Evolutionary conservation across 345 rosid genomes (phyloP), one percentile per base, ranked within the genome.

Genomic region (Linum trigynum): DNA sequence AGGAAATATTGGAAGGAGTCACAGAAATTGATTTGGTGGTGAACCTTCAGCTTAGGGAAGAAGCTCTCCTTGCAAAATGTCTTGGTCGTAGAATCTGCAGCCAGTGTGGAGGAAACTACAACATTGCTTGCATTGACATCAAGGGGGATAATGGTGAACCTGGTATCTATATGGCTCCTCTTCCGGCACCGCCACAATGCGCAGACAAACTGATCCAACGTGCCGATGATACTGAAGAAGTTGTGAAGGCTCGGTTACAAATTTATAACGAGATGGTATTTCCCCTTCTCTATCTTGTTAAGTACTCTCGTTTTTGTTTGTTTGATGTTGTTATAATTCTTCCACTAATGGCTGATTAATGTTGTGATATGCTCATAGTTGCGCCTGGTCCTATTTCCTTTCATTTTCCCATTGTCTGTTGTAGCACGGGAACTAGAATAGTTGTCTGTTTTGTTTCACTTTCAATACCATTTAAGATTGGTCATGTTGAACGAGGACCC

Each of bases 1-100:
- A 94, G 99, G 95, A 94, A 78, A 91, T 91, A 74, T 71, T 94
- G 51, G 99, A 88, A 65, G 92, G 91, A 45, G 97, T 94, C 16
- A 88, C 88, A 17, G 81, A 89, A 63, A 76, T 88, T 17, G 94
- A 91, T 74, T 72, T 91, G 70, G 99, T 89, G 72, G 65, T 91
- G 50, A 94, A 94, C 80, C 73, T 94, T 59, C 84, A 84, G 91
- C 99, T 91, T 56, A 71, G 74, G 45, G 89, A 91, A 79, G 97
- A 88, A 74, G 99, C 92, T 0, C 77, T 94, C 62, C 82, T 94
- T 40, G 97, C 92, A 4, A 94, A 94, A 78, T 94, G 99, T 77
- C 83, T 94, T 16, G 99, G 97, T 57, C 83, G 99, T 74, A 87
- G 99, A 72, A 94, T 83, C 39, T 94, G 99, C 65, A 82, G 88